Evolutionary conservation across 805 yeast species (phyloP).

Genomic region (Clavispora carvajalis): DNA sequence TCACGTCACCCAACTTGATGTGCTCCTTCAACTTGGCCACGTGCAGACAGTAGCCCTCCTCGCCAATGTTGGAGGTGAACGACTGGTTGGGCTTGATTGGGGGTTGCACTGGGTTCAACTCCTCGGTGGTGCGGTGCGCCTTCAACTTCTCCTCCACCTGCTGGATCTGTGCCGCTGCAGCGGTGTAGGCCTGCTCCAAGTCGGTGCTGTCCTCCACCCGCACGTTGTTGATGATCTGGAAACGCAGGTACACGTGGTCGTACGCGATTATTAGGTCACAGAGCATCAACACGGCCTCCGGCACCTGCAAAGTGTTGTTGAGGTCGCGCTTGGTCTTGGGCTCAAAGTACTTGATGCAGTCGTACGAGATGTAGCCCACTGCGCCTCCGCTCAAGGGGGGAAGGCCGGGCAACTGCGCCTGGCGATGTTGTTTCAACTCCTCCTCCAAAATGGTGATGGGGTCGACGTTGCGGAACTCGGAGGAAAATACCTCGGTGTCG

Average conservation of each 20-base stretch:
- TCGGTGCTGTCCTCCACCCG: slow-evolving; percentile 33
- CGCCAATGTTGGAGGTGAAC: slow-evolving; percentile 86
- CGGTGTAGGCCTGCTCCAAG: slow-evolving; percentile 40
- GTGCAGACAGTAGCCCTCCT: slow-evolving; percentile 85
- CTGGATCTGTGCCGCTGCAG: slow-evolving; percentile 56
- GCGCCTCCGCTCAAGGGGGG: slow-evolving; percentile 93
- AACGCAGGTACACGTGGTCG: slow-evolving; percentile 90
- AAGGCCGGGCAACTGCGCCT: slow-evolving; percentile 76
- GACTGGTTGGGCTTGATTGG: slow-evolving; percentile 62
- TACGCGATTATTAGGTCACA: slow-evolving; percentile 86
- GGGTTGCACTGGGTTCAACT: slow-evolving; percentile 66
- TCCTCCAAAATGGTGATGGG: slow-evolving; percentile 72
- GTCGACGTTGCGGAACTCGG: slow-evolving; percentile 52
- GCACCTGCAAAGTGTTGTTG: slow-evolving; percentile 76
- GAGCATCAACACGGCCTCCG: slow-evolving; percentile 90
- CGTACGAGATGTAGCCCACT: slow-evolving; percentile 91
- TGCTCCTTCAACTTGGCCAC: slow-evolving; percentile 73
- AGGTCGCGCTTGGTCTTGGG: slow-evolving; percentile 76
- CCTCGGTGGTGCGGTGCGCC: slow-evolving; percentile 38
- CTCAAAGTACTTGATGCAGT: slow-evolving; percentile 94
- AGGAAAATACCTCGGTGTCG: slow-evolving; percentile 26
- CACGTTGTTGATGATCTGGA: slow-evolving; percentile 83
- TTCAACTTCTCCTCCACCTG: slow-evolving; percentile 46
- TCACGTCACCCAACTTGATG: slow-evolving; percentile 85
- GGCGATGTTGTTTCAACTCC: slow-evolving; percentile 60